Base-by-base conservation (phyloP, 2,329 filamentous ascomycete genomes). In the Hymenoscyphus occultus region DNA sequence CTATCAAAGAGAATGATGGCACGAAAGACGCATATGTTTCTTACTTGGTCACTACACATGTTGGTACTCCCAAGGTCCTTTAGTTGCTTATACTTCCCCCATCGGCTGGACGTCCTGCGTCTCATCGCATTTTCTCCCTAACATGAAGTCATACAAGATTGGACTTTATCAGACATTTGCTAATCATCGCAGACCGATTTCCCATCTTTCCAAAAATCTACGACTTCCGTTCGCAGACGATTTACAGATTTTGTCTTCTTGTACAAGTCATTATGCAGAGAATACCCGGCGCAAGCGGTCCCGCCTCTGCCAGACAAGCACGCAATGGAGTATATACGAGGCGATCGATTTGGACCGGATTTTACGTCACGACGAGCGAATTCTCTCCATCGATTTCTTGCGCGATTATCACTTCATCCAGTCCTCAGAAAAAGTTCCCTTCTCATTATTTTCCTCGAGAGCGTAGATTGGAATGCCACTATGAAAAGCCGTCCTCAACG, bases 221-320 rank as follows among this genome's bases (percentile, higher is more conserved):
- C 88, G 22, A 93, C 92, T 68, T 83, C 84, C 32, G 90, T 96
- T 68, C 91, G 95, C 68, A 88, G 95, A 71, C 92, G 95, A 74
- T 99, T 97, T 80, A 98, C 94, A 72, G 95, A 99, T 80, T 99
- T 99, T 76, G 90, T 96, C 71, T 99, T 97, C 77, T 87, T 99
- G 68, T 97, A 92, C 81, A 97, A 96, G 79, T 89, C 91, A 39
- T 87, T 99, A 61, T 88, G 84, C 69, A 89, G 88, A 76, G 93
- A 97, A 77, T 98, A 92, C 74, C 92, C 93, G 66, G 91, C 92
- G 80, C 92, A 90, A 78, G 95, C 95, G 59, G 92, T 99, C 3
- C 95, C 95, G 39, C 95, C 95, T 58, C 83, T 99, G 62, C 95
- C 95, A 62, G 95, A 98, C 80, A 99, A 98, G 83, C 94, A 98